Evolutionary conservation across 257 asterid genomes (phyloP).

Genomic region (Solanum lycopersicoides): DNA sequence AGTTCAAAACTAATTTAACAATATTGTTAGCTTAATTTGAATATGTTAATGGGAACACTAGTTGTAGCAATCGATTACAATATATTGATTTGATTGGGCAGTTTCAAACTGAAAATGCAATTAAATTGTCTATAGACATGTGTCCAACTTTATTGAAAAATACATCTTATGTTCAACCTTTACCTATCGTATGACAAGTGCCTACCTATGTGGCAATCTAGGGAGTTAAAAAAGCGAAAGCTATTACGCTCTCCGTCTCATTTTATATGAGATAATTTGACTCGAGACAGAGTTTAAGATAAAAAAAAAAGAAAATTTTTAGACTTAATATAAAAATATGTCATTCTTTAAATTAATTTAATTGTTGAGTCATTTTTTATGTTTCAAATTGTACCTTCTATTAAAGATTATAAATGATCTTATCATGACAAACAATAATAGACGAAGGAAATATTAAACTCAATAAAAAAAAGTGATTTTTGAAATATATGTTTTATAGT

Average conservation of each 20-base stretch:
- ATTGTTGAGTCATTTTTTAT: no score
- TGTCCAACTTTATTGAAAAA: background rate
- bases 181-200: background rate
- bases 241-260: no score
- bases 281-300: no score
- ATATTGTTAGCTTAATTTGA: background rate
- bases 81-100: background rate
- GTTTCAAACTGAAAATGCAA: background rate
- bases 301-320: rapidly evolving
- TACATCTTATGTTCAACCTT: background rate
- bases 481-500: background rate
- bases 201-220: background rate
- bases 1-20: no score
- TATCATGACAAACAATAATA: no score
- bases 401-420: no score
- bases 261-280: rapidly evolving
- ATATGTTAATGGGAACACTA: background rate
- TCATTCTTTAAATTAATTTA: no score
- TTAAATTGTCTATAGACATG: background rate
- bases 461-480: background rate
- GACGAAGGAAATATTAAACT: no score
- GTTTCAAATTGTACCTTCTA: no score
- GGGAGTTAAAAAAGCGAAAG: background rate
- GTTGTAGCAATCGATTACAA: background rate
- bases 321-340: no score